Percentiles rank a stretch among this genome's conserved stretches.
Conservation (phyloP, 2,329 filamentous ascomycete genomes). For the Penicillium sp. region DNA sequence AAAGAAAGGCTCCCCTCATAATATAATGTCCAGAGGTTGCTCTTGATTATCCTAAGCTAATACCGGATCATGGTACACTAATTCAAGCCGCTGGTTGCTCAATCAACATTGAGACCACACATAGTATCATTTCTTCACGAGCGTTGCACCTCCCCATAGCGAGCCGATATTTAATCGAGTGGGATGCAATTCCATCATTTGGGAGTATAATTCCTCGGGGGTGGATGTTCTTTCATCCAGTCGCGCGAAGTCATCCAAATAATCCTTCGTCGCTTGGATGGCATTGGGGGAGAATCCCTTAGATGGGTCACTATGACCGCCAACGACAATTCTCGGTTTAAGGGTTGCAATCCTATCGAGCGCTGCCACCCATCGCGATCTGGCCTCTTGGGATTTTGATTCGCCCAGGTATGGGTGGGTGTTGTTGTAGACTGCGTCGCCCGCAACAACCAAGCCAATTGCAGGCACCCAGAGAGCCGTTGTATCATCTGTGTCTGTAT, state of each 20-base stretch:
- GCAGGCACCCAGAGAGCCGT: slow-evolving; percentile 13
- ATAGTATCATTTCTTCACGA: slow-evolving; percentile 8
- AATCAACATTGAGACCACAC: not conserved
- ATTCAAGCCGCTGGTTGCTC: not conserved
- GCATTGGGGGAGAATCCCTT: slow-evolving; percentile 8
- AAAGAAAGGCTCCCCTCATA: no score
- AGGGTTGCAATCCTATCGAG: slow-evolving; percentile 14
- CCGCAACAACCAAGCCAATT: slow-evolving; percentile 10
- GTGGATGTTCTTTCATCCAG: slow-evolving; percentile 9
- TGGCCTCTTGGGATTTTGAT: slow-evolving; percentile 2
- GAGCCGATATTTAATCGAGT: slow-evolving; percentile 8
- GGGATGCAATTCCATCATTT: slow-evolving; percentile 6
- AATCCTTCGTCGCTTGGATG: slow-evolving; percentile 7
- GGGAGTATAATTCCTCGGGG: slow-evolving; percentile 8
- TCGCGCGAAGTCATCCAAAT: slow-evolving; percentile 9
- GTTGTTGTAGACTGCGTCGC: slow-evolving; percentile 14
- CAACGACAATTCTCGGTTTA: slow-evolving; percentile 5
- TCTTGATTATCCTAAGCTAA: no score
- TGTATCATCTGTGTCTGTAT: slow-evolving; percentile 14
- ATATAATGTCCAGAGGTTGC: no score
- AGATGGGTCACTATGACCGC: slow-evolving; percentile 7
- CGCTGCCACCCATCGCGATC: slow-evolving; percentile 9
- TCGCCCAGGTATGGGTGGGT: slow-evolving; percentile 12
- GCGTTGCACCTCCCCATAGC: slow-evolving; percentile 8
- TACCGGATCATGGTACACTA: no score